Base-by-base conservation (phyloP, 2,329 filamentous ascomycete genomes). In the Xylaria sp. region DNA sequence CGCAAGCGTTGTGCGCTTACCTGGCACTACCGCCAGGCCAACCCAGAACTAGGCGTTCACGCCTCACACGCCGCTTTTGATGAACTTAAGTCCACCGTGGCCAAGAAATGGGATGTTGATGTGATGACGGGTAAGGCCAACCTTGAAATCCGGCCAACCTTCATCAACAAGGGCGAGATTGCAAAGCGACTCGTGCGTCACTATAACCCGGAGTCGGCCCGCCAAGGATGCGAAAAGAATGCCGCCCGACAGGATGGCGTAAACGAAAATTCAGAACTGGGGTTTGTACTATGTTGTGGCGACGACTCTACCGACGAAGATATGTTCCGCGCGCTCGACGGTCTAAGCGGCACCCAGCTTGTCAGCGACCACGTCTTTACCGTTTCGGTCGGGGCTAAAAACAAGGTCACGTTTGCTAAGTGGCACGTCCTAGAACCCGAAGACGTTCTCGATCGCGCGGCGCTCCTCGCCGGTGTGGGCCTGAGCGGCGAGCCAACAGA, bases 221-320 rank as follows among this genome's bases (percentile, higher is more conserved):
- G 74, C 42, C 69, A 76, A 27, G 65, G 70, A 27, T 68, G 83
- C 10, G 47, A 31, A 29, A 39, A 53, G 10, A 54, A 50, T n/a
- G 44, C 45, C 38, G 67, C 4, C 59, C 49, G 61, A 25, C 42
- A 75, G 3, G 80, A 83, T 6, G 82, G 80, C 1, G 78, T 79
- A 1, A 83, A 84, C 3, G 83, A 74, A 5, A 75, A 75, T 5
- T 80, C 88, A 57, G 86, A 87, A 60, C 87, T 94, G 0, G 93
- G 95, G 72, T 97, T 98, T 76, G 89, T 96, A 11, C 85, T 98
- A 58, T 99, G 96, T 79, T 82, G 94, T 68, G 96, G 96, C 47
- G 96, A 99, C 79, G 96, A 99, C 76, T 96, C 96, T 73, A 99
- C 96, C 5, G 96, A 99, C 77, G 96, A 99, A 85, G 95, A 97